Evolutionary conservation across 2,329 filamentous ascomycete species (phyloP).

Genomic region (Laburnicola sp.): DNA sequence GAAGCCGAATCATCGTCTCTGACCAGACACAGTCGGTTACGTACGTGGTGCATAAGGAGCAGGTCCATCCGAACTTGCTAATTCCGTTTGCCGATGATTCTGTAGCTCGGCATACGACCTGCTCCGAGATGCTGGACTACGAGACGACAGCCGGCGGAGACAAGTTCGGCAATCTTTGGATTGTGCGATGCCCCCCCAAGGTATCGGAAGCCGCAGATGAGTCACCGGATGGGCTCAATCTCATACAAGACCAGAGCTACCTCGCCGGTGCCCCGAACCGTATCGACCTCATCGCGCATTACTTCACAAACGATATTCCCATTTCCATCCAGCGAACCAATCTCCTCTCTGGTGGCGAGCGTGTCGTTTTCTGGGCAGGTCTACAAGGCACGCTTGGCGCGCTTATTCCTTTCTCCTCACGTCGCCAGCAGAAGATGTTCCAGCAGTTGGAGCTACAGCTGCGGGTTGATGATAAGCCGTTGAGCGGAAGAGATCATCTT

Average conservation of each 20-base stretch:
- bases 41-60: conserved; percentile 88
- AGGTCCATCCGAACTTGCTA: conserved; percentile 75
- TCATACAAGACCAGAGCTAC: conserved; percentile 88
- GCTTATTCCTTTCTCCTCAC: conserved; percentile 84
- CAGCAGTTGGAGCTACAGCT: conserved; percentile 89
- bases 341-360: conserved; percentile 86
- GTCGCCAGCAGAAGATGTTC: conserved; percentile 97
- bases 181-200: conserved; percentile 84
- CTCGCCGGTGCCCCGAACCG: conserved; percentile 87
- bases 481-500: conserved; percentile 91
- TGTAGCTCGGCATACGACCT: conserved; percentile 86
- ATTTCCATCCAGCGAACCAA: conserved; percentile 87
- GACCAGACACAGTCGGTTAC: conserved; percentile 92
- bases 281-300: conserved; percentile 82
- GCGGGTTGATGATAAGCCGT: conserved; percentile 72
- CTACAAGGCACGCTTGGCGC: conserved; percentile 93
- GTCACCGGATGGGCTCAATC: conserved; percentile 83
- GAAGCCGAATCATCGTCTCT: conserved; percentile 85
- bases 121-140: conserved; percentile 93
- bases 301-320: conserved; percentile 88
- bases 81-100: conserved; percentile 94
- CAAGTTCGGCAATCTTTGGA: conserved; percentile 96
- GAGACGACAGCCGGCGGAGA: conserved; percentile 93
- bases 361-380: conserved; percentile 90
- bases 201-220: conserved; percentile 89